phyloP scores from a whole-genome alignment of 306 rosid genomes.

The Prunus davidiana region DNA sequence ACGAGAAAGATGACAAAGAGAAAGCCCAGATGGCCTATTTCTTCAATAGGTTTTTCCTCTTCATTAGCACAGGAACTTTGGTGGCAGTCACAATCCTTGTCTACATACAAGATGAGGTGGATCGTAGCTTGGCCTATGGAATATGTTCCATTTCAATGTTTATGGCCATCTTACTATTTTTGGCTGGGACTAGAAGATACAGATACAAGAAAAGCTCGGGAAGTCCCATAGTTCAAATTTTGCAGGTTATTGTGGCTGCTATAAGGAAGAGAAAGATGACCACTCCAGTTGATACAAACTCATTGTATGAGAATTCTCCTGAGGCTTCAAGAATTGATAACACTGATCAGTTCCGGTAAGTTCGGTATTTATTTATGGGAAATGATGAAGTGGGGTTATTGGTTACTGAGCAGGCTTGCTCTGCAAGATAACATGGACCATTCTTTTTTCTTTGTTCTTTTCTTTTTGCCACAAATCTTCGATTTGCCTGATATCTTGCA shows the following conservation, averaged over 20 bases:
- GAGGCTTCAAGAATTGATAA: constrained; percentile 57
- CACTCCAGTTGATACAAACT: constrained; percentile 36
- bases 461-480: too few relatives aligned
- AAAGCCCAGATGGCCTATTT: constrained; percentile 76
- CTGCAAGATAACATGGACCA: too few relatives aligned
- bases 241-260: constrained; percentile 69
- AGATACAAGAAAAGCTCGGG: constrained; percentile 72
- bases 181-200: constrained; percentile 61
- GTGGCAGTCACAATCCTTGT: constrained; percentile 89
- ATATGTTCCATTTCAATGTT: constrained; percentile 65
- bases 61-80: constrained; percentile 76
- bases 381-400: not conserved
- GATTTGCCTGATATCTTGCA: not conserved
- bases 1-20: constrained; percentile 81
- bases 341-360: constrained; percentile 67
- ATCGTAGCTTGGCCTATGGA: constrained; percentile 82
- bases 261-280: constrained; percentile 58
- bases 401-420: too few relatives aligned
- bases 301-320: constrained; percentile 64
- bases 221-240: constrained; percentile 81
- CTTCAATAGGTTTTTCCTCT: constrained; percentile 80
- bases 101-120: constrained; percentile 81
- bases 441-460: too few relatives aligned
- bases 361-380: not conserved
- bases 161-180: constrained; percentile 49